These are phyloP conservation scores for Blastomyces emzantsi DNA, from an alignment of 2,329 filamentous ascomycete genomes.

Conservation along the genomic window DNA sequence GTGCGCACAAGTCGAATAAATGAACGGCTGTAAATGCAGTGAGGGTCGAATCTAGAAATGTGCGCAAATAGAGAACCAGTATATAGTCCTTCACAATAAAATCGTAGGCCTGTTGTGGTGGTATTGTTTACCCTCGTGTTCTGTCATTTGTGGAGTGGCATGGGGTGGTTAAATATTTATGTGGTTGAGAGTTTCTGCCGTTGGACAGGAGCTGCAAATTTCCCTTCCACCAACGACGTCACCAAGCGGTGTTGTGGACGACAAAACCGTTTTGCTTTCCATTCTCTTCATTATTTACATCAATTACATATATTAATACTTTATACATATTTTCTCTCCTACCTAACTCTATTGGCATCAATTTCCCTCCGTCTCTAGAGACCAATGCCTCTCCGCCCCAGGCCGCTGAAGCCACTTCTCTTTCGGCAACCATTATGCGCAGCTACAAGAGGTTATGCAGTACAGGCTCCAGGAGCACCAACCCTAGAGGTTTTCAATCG, in stretches of 20 bases:
- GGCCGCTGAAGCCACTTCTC: slow-evolving; percentile 15
- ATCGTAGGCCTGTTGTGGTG: background rate
- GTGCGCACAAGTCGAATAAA: background rate
- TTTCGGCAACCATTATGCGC: slow-evolving; percentile 15
- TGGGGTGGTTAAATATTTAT: background rate
- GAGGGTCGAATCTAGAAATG: background rate
- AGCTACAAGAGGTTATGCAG: slow-evolving; percentile 55
- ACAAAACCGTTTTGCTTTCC: background rate
- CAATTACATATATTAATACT: background rate
- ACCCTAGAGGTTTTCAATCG: slow-evolving; percentile 87
- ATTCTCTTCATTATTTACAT: background rate
- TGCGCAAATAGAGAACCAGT: background rate
- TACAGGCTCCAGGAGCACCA: slow-evolving; percentile 66
- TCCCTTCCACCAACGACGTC: background rate
- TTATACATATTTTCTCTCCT: slow-evolving; percentile 1
- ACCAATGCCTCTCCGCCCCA: slow-evolving; percentile 22
- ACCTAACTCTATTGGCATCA: slow-evolving; percentile 1
- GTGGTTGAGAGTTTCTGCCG: background rate
- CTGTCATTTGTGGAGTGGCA: background rate
- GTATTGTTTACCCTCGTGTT: background rate
- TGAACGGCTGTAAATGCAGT: background rate
- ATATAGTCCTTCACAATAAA: background rate
- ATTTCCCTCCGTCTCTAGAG: background rate
- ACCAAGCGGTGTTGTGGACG: background rate
- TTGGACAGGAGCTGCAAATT: background rate